Base-by-base conservation (phyloP, 345 rosid genomes). In the Diplotaxis tenuifolia region DNA sequence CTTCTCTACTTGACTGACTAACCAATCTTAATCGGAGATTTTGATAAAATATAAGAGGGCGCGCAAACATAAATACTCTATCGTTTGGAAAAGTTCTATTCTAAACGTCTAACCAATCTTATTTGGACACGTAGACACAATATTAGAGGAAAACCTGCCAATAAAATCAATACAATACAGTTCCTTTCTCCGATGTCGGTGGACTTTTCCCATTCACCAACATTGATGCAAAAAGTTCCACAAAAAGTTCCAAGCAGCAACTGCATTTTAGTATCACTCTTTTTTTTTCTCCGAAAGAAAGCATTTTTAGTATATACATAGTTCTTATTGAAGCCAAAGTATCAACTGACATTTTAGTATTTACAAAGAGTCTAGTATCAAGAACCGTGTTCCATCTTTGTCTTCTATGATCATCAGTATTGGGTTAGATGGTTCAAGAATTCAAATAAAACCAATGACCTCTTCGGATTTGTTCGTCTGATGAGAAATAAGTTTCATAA, bases 381-480 rank as follows among this genome's bases (percentile, higher is more conserved):
- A 23, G 14, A 52, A 20, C 62, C 42, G 27, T 19, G 69, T 67
- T 25, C 19, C 28, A 55, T 64, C 57, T 52, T 81, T 54, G 19
- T 69, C 82, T 49, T 60, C 55, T 45, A 55, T 75, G 68, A 47
- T 72, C 62, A 74, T 77, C 82, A 95, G 99, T 92, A 75, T 25
- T 92, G 72, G 82, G 82, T 73, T 80, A 72, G 54, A 80, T 79
- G 88, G 79, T 88, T 76, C 75, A 67, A 16, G 92, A 87, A 74
- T 60, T 95, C 88, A 92, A 95, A 23, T 71, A 78, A 71, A 82
- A 90, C 89, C 81, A 95, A 88, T 82, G 94, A 85, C 79, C 78
- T 92, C 29, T 95, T 87, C 82, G 84, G 80, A 81, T 92, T 89
- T 83, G 97, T 92, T 66, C 84, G 91, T 75, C 79, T 79, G 71